phyloP scores from a whole-genome alignment of 257 asterid genomes.

The Gentiana straminea region DNA sequence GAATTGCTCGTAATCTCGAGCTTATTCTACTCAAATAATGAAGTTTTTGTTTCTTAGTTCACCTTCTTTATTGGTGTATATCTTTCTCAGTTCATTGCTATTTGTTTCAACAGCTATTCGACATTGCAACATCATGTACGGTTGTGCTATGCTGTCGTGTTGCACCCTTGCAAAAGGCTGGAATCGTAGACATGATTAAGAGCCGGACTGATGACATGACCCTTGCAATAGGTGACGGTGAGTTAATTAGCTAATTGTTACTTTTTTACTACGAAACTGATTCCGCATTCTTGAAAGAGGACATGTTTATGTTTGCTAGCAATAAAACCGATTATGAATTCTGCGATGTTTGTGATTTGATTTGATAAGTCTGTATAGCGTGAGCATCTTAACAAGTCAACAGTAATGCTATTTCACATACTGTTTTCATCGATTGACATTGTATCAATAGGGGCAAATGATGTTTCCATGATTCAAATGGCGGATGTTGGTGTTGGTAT shows the following conservation, averaged over 20 bases:
- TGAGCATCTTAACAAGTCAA: too few relatives aligned
- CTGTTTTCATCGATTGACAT: slow-evolving; percentile 15
- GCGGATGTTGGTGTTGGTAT: slow-evolving; percentile 99
- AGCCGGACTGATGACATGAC: slow-evolving; percentile 95
- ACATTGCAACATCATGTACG: slow-evolving; percentile 78
- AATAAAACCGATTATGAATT: slow-evolving; percentile 16
- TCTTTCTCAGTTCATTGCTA: slow-evolving; percentile 10
- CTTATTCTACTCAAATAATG: neutral
- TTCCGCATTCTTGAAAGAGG: slow-evolving; percentile 33
- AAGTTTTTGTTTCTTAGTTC: slow-evolving; percentile 17
- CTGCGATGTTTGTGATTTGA: slow-evolving; percentile 7
- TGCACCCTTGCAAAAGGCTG: slow-evolving; percentile 98
- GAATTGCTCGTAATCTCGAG: neutral
- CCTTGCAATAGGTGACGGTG: slow-evolving; percentile 97
- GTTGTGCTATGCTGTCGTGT: slow-evolving; percentile 97
- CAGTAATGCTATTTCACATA: too few relatives aligned
- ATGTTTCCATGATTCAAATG: slow-evolving; percentile 99
- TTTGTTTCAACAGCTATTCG: slow-evolving; percentile 58
- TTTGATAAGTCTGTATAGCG: too few relatives aligned
- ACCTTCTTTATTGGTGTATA: too few relatives aligned
- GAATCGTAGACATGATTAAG: slow-evolving; percentile 88
- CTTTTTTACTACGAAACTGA: neutral
- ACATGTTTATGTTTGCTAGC: slow-evolving; percentile 21
- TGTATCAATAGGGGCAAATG: slow-evolving; percentile 75
- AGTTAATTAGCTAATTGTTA: slow-evolving; percentile 16